Evolutionary conservation across 2,329 filamentous ascomycete species (phyloP).

Genomic region (Colletotrichum limetticola): DNA sequence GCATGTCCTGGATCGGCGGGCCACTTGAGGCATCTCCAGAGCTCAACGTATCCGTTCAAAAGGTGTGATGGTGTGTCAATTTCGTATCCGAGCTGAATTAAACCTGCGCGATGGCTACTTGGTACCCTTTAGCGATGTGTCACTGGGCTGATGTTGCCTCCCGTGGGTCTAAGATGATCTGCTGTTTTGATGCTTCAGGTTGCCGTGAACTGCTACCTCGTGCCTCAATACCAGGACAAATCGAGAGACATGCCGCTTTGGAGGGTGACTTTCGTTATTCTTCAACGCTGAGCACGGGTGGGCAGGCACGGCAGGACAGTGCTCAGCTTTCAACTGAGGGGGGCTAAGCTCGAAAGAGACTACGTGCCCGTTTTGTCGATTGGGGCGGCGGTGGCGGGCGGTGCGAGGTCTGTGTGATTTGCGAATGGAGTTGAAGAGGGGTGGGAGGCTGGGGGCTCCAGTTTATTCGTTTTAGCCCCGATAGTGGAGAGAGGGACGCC

Average conservation of each 20-base stretch:
- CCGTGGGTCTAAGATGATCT: not conserved
- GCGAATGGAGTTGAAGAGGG: not conserved
- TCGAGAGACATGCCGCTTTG: not conserved
- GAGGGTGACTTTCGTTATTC: not conserved
- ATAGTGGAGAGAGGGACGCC: slow-evolving; percentile 12
- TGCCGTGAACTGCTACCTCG: not conserved
- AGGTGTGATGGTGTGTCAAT: not conserved
- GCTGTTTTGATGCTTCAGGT: not conserved
- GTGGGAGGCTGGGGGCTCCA: not conserved
- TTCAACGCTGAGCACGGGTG: slow-evolving; percentile 5
- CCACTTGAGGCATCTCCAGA: slow-evolving; percentile 4
- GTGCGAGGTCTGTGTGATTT: slow-evolving; percentile 23
- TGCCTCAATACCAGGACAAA: not conserved
- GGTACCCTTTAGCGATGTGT: not conserved
- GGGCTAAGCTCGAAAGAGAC: slow-evolving; percentile 9
- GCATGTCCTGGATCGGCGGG: not conserved
- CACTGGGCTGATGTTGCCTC: not conserved
- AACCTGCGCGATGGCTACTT: not conserved
- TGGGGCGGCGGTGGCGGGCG: not conserved
- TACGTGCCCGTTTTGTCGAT: slow-evolving; percentile 14
- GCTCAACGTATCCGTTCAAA: not conserved
- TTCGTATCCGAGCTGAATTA: slow-evolving; percentile 1
- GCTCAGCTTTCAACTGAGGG: slow-evolving; percentile 15
- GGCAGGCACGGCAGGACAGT: not conserved
- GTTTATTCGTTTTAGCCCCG: slow-evolving; percentile 25